phyloP scores from a whole-genome alignment of 1,284 basidiomycete species.

The Inonotus hispidus region DNA sequence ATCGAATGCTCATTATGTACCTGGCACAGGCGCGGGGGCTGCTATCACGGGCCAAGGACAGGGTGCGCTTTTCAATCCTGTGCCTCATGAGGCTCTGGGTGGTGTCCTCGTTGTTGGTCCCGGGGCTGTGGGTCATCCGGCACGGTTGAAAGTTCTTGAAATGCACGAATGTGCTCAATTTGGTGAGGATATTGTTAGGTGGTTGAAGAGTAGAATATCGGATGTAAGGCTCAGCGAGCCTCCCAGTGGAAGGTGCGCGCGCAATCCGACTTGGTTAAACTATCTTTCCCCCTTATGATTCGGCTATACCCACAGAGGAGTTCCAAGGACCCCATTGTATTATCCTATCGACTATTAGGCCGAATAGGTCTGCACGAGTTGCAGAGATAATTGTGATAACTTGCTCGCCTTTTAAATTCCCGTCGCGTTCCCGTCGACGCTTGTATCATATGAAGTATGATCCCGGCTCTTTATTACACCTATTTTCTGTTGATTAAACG shows the following conservation, averaged over 20 bases:
- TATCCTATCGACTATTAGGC: constrained; percentile 5
- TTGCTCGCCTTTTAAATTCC: background rate
- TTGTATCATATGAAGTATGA: too few species aligned
- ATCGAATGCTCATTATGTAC: background rate
- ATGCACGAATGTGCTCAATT: constrained; percentile 57
- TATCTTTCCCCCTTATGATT: background rate
- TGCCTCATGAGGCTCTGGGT: background rate
- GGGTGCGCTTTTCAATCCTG: background rate
- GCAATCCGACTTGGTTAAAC: background rate
- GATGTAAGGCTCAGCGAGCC: constrained; percentile 57
- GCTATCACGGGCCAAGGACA: background rate
- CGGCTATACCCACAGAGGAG: background rate
- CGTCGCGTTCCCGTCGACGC: too few species aligned
- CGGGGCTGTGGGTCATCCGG: background rate
- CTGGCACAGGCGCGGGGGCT: background rate
- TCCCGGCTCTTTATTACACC: too few species aligned
- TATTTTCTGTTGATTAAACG: too few species aligned
- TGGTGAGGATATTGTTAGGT: constrained; percentile 58
- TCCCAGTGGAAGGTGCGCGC: background rate
- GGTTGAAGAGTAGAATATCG: constrained; percentile 53
- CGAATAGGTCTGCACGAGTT: background rate
- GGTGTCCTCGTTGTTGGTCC: constrained; percentile 16
- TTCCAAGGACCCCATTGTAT: constrained; percentile 5
- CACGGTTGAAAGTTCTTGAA: constrained; percentile 48
- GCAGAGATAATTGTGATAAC: background rate